phyloP scores from a whole-genome alignment of 768 basidiomycete genomes.

The Lactarius hengduanensis region DNA sequence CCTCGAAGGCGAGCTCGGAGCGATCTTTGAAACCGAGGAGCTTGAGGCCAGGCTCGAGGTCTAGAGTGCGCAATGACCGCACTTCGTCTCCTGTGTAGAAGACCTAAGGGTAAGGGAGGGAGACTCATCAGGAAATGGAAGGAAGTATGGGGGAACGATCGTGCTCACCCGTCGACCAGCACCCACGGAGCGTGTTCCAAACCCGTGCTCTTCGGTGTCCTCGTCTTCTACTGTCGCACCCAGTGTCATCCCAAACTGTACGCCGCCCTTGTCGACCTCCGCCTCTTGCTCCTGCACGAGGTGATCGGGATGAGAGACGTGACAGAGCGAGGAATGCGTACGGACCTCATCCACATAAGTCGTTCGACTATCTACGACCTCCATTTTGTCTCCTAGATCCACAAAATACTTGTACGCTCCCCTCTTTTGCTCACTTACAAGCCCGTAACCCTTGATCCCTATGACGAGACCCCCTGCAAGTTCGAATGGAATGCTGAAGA shows the following conservation, averaged over 20 bases:
- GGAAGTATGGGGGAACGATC: conserved; percentile 22
- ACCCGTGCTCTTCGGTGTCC: conserved; percentile 40
- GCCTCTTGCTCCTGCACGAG: conserved; percentile 36
- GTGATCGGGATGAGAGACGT: neutral
- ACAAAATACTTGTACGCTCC: conserved; percentile 80
- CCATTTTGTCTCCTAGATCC: conserved; percentile 74
- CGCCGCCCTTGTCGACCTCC: conserved; percentile 38
- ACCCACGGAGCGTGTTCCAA: conserved; percentile 41
- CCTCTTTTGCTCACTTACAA: conserved; percentile 87
- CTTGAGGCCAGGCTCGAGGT: conserved; percentile 79
- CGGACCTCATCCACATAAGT: conserved; percentile 74
- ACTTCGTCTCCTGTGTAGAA: conserved; percentile 86
- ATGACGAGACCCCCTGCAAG: conserved; percentile 73
- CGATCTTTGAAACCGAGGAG: conserved; percentile 89
- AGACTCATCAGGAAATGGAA: conserved; percentile 15
- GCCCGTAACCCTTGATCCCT: conserved; percentile 86
- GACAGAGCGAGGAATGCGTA: conserved; percentile 5
- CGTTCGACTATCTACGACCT: conserved; percentile 68
- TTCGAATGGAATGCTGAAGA: conserved; percentile 79
- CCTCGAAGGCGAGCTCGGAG: conserved; percentile 70
- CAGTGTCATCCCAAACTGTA: conserved; percentile 44
- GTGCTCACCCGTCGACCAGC: conserved; percentile 49
- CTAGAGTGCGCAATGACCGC: conserved; percentile 76
- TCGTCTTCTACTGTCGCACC: conserved; percentile 39
- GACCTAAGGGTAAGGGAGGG: conserved; percentile 46